Evolutionary conservation across 1,139 yeast genomes (phyloP), one percentile per base, ranked within the genome.

Genomic region (Taphrina wiesneri): DNA sequence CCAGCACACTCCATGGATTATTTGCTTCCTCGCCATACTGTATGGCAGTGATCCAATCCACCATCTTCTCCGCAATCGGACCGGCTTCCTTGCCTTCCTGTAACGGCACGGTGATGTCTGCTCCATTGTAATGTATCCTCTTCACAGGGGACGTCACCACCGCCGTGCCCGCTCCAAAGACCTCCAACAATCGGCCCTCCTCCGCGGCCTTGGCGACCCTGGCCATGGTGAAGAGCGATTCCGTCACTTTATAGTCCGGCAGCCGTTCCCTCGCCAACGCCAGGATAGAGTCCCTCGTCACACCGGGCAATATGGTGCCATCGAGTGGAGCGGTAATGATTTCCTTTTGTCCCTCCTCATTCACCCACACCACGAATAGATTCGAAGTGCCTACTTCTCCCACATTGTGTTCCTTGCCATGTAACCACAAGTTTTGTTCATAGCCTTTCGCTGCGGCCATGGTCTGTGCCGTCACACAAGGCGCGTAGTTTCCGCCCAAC

Each of bases 361-460:
- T 83, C 77, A 85, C 79, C 80, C 92, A 90, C 15, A 86, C 97
- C 73, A 89, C 86, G 79, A 92, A 93, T 43, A 83, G 92, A 78
- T 93, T 93, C 98, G 93, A 93, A 68, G 98, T 91, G 72, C 99
- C 99, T 68, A 90, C 98, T 80, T 93, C 99, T 70, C 98, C 93
- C 73, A 93, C 84, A 76, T 85, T 80, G 69, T 91, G 90, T 74
- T 92, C 93, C 62, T 88, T 89, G 67, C 97, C 97, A 74, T 92
- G 91, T 72, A 93, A 81, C 99, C 99, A 93, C 77, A 93, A 81
- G 81, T 92, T 91, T 79, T 93, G 99, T 75, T 88, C 92, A 81
- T 86, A 92, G 56, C 99, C 99, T 75, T 88, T 84, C 54, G 81
- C 74, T 63, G 96, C 96, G 62, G 99, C 98, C 78, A 86, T 85